phyloP scores from a whole-genome alignment of 176 grass and related monocot species.

The Luzula sylvatica region DNA sequence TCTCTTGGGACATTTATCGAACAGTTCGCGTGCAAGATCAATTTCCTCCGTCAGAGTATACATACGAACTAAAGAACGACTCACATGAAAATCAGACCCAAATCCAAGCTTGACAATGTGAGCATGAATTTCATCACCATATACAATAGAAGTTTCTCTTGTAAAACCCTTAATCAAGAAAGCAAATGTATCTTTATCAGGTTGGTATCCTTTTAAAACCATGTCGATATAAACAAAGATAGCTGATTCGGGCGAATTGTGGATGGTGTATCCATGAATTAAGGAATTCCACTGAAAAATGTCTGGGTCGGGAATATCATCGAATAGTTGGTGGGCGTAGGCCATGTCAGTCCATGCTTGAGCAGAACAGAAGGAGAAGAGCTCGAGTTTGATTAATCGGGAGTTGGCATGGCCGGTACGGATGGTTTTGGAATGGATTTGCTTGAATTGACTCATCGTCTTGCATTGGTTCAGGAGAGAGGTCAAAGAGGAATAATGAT shows the following conservation, averaged over 20 bases:
- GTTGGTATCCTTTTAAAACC: slow-evolving; percentile 40
- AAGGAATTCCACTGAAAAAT: slow-evolving; percentile 10
- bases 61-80: slow-evolving; percentile 40
- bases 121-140: slow-evolving; percentile 32
- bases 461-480: slow-evolving; percentile 25
- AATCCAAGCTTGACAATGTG: slow-evolving; percentile 63
- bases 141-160: slow-evolving; percentile 5
- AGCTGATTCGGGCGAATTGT: slow-evolving; percentile 15
- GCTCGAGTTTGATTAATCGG: neutral
- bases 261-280: slow-evolving; percentile 1
- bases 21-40: slow-evolving; percentile 26
- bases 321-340: slow-evolving; percentile 39
- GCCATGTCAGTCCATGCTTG: slow-evolving; percentile 9
- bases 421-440: slow-evolving; percentile 31
- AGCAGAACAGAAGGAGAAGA: slow-evolving; percentile 27
- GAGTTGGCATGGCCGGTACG: slow-evolving; percentile 18
- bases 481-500: neutral
- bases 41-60: slow-evolving; percentile 37
- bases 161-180: slow-evolving; percentile 49
- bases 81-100: slow-evolving; percentile 23
- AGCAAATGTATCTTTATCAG: slow-evolving; percentile 61
- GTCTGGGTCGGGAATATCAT: slow-evolving; percentile 29
- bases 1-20: slow-evolving; percentile 21
- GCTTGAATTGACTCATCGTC: slow-evolving; percentile 34
- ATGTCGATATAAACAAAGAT: slow-evolving; percentile 29